Conservation (phyloP, 768 basidiomycete genomes). For the Royoungia palumana region DNA sequence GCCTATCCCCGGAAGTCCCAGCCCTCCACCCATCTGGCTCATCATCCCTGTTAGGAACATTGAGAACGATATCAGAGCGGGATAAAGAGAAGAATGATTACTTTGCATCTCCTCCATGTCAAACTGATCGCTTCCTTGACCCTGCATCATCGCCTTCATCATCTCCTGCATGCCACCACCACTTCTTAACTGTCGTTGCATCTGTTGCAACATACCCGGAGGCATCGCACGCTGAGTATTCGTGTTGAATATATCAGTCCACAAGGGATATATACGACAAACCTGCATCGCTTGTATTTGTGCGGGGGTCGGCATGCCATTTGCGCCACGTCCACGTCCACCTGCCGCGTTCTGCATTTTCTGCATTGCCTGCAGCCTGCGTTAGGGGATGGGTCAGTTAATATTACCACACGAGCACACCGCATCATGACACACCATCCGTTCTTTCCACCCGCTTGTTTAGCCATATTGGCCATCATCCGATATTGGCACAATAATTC, state of each 20-base stretch:
- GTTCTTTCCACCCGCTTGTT: slow-evolving; percentile 95
- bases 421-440: slow-evolving; percentile 60
- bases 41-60: slow-evolving; percentile 65
- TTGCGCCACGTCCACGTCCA: slow-evolving; percentile 81
- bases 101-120: slow-evolving; percentile 97
- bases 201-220: slow-evolving; percentile 91
- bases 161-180: slow-evolving; percentile 95
- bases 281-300: slow-evolving; percentile 96
- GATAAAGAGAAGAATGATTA: slow-evolving; percentile 33
- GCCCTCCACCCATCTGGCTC: slow-evolving; percentile 72
- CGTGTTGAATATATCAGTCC: slow-evolving; percentile 5
- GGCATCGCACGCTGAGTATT: slow-evolving; percentile 77
- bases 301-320: slow-evolving; percentile 87
- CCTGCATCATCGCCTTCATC: slow-evolving; percentile 99
- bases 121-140: slow-evolving; percentile 82
- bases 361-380: slow-evolving; percentile 81
- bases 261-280: slow-evolving; percentile 23
- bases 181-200: slow-evolving; percentile 76
- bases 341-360: slow-evolving; percentile 89
- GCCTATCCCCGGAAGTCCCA: slow-evolving; percentile 44
- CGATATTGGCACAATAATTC: slow-evolving; percentile 94
- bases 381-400: slow-evolving; percentile 2
- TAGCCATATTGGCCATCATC: slow-evolving; percentile 99
- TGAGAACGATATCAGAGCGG: slow-evolving; percentile 1
- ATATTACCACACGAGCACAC: background rate